Conservation (phyloP, 225 moss, liverwort and hornwort species). For the Thuidium tamariscinum region DNA sequence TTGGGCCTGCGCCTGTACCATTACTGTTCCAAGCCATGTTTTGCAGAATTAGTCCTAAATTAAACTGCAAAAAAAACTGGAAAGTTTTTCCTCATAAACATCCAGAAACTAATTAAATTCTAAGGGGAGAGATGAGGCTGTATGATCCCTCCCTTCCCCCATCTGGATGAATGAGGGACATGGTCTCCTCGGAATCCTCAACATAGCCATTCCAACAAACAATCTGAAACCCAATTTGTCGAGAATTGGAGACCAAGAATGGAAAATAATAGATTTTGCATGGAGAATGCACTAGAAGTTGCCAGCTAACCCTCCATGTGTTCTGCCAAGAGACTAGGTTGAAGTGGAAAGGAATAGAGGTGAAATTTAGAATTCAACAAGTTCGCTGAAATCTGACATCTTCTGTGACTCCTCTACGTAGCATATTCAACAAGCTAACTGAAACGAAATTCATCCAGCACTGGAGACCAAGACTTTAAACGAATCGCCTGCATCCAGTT, state of each 20-base stretch:
- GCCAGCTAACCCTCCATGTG: neutral
- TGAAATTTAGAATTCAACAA: neutral
- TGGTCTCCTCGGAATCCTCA: neutral
- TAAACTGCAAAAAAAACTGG: neutral
- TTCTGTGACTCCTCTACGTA: neutral
- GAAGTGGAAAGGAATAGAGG: neutral
- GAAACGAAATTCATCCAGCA: neutral
- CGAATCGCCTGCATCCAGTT: too few relatives aligned
- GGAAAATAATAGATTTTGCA: neutral
- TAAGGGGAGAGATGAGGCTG: neutral
- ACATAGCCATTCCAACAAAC: neutral
- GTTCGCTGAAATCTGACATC: neutral
- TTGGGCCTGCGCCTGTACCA: slow-evolving; percentile 34
- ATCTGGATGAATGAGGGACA: neutral
- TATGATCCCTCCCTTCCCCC: neutral
- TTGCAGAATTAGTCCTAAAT: neutral
- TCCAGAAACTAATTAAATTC: neutral
- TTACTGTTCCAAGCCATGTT: slow-evolving; percentile 20
- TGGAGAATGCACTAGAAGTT: neutral
- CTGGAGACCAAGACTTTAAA: neutral
- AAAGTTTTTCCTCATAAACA: neutral
- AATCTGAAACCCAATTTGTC: neutral
- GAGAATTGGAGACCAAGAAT: neutral
- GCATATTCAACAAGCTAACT: neutral
- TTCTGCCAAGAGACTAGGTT: neutral